A percentile compares a stretch with the other conserved stretches of the same genome.
These are phyloP conservation scores for Hibiscus syriacus DNA, from an alignment of 345 rosid species.

Conservation along the genomic window DNA sequence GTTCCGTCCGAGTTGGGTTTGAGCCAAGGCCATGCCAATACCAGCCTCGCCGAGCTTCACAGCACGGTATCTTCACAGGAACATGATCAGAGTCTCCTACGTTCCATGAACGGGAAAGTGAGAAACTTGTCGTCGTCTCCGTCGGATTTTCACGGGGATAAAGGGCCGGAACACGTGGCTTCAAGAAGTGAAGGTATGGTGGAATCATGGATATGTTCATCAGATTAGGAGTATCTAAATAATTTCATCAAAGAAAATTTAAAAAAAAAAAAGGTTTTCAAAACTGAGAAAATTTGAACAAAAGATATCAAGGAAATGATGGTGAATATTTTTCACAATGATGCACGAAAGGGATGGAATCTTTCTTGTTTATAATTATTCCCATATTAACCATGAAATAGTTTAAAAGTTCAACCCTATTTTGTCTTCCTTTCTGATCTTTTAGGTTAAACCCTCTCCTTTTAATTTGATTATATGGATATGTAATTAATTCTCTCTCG, in stretches of 20 bases:
- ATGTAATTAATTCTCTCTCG: too few species aligned
- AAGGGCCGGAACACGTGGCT: slow-evolving; percentile 25
- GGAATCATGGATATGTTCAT: slow-evolving; percentile 84
- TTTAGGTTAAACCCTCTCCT: not conserved
- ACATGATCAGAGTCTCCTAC: slow-evolving; percentile 27
- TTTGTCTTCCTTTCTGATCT: not conserved
- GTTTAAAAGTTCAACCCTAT: not conserved
- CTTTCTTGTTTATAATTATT: slow-evolving; percentile 21
- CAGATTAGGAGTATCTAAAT: slow-evolving; percentile 38
- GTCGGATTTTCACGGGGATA: slow-evolving; percentile 28
- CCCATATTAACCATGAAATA: slow-evolving; percentile 23
- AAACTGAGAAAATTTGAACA: not conserved
- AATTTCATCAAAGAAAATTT: not conserved
- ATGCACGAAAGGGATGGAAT: slow-evolving; percentile 28
- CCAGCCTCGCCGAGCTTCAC: slow-evolving; percentile 22
- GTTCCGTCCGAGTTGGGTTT: slow-evolving; percentile 39
- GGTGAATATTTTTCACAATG: slow-evolving; percentile 10
- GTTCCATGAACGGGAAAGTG: slow-evolving; percentile 32
- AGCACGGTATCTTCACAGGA: slow-evolving; percentile 24
- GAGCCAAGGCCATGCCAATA: slow-evolving; percentile 26
- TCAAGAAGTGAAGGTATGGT: slow-evolving; percentile 57
- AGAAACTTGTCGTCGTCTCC: slow-evolving; percentile 19
- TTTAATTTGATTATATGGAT: not conserved
- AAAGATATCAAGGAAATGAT: not conserved
- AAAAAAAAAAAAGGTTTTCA: not conserved